These are phyloP conservation scores for Phaeotremella skinneri DNA, from an alignment of 768 basidiomycete species.

Conservation along the genomic window DNA sequence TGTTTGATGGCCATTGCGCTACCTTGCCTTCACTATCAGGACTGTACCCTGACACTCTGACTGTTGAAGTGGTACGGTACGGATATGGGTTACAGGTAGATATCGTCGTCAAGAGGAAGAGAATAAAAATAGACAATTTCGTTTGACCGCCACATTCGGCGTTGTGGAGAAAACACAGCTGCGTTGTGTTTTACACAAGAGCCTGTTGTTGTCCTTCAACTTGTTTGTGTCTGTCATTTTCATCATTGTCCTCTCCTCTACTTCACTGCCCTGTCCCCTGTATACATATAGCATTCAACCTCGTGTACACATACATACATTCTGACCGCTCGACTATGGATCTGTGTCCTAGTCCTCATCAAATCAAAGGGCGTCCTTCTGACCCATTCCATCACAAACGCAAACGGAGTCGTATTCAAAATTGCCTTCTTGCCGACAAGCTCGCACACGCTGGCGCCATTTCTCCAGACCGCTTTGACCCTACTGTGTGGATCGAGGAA, in stretches of 20 bases:
- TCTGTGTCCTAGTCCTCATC: neutral
- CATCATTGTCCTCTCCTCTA: neutral
- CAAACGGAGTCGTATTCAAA: neutral
- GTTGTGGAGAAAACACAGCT: neutral
- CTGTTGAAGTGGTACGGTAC: neutral
- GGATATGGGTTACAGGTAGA: neutral
- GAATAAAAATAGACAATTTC: constrained; percentile 1
- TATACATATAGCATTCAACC: neutral
- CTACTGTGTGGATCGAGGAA: neutral
- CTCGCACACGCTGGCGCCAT: neutral
- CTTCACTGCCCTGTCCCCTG: neutral
- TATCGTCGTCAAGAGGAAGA: neutral
- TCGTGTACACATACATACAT: neutral
- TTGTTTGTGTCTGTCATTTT: neutral
- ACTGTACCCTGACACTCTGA: neutral
- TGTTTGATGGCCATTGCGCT: neutral
- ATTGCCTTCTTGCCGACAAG: neutral
- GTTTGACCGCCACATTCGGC: neutral
- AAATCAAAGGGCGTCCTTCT: neutral
- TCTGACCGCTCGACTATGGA: neutral
- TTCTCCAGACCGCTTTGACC: neutral
- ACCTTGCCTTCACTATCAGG: neutral
- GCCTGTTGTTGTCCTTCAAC: neutral
- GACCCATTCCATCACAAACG: neutral
- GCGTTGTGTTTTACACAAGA: neutral